phyloP scores from a whole-genome alignment of 2,329 filamentous ascomycete species.

The Zymoseptoria crescenta region DNA sequence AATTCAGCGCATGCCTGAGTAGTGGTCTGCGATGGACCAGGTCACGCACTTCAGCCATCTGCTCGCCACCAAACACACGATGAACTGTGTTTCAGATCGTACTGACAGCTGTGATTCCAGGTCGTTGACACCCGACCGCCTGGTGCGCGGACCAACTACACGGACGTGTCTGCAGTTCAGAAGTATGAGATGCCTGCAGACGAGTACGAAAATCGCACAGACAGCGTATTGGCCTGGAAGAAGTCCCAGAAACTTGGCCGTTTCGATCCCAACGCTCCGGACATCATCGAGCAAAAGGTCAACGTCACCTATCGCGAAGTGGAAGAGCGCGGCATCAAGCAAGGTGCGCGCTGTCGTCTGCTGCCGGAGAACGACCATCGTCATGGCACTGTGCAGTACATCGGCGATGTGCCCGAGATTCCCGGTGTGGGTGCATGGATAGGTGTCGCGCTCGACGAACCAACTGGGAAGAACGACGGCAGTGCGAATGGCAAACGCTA shows the following conservation, averaged over 20 bases:
- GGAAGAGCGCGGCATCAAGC: slow-evolving; percentile 48
- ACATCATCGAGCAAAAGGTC: slow-evolving; percentile 63
- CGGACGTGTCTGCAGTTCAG: slow-evolving; percentile 69
- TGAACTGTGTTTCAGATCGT: neutral
- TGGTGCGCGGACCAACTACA: slow-evolving; percentile 68
- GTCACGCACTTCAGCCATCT: neutral
- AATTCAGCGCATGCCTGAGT: neutral
- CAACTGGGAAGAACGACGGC: slow-evolving; percentile 76
- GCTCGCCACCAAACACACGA: neutral
- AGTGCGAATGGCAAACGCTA: slow-evolving; percentile 59
- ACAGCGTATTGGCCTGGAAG: slow-evolving; percentile 93
- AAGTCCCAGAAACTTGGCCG: slow-evolving; percentile 90
- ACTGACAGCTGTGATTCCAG: slow-evolving; percentile 40
- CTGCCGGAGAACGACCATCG: slow-evolving; percentile 57
- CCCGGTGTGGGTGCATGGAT: slow-evolving; percentile 58
- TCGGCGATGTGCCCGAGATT: slow-evolving; percentile 69
- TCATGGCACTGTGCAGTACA: slow-evolving; percentile 62
- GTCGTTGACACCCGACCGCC: slow-evolving; percentile 73
- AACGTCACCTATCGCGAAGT: slow-evolving; percentile 63
- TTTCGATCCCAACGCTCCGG: slow-evolving; percentile 79
- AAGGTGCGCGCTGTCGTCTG: slow-evolving; percentile 38
- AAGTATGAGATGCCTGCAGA: slow-evolving; percentile 84
- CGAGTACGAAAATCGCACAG: slow-evolving; percentile 76
- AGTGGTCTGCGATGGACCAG: neutral
- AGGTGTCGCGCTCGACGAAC: slow-evolving; percentile 66